Evolutionary conservation across 495 filamentous ascomycete genomes (phyloP).

Genomic region (Lasiosphaeriaceae sp.): DNA sequence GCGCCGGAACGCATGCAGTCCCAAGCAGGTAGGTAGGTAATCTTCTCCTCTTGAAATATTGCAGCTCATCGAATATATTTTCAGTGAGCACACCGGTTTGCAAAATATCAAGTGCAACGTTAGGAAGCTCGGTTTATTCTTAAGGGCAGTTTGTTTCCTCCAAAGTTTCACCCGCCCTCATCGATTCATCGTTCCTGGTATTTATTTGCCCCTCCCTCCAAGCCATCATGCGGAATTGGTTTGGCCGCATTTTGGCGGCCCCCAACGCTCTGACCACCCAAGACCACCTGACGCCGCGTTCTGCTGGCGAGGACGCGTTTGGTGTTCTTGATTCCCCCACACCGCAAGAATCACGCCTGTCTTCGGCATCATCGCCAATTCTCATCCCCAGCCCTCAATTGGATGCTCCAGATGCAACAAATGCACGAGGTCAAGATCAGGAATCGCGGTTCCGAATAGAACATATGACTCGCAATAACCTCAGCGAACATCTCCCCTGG

Average conservation of each 20-base stretch:
- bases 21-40: no score
- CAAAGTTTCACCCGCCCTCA: no score
- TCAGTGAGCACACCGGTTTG: no score
- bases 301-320: slow-evolving; percentile 12
- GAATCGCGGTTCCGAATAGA: slow-evolving; percentile 32
- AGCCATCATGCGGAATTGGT: slow-evolving; percentile 2
- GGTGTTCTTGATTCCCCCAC: slow-evolving; percentile 5
- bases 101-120: no score
- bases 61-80: no score
- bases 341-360: slow-evolving; percentile 15
- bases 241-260: background rate
- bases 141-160: no score
- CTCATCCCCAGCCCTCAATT: slow-evolving; percentile 13
- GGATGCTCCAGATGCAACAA: slow-evolving; percentile 15
- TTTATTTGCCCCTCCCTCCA: background rate
- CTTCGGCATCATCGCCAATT: background rate
- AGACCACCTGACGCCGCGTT: slow-evolving; percentile 27
- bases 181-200: no score
- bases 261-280: slow-evolving; percentile 5
- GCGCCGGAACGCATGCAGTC: no score
- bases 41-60: no score
- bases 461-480: slow-evolving; percentile 59
- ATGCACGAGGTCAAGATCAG: slow-evolving; percentile 27
- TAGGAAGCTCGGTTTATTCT: no score
- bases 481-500: slow-evolving; percentile 20